Conservation (phyloP, 352 stramenopile genomes). For the Phytophthora multivora region DNA sequence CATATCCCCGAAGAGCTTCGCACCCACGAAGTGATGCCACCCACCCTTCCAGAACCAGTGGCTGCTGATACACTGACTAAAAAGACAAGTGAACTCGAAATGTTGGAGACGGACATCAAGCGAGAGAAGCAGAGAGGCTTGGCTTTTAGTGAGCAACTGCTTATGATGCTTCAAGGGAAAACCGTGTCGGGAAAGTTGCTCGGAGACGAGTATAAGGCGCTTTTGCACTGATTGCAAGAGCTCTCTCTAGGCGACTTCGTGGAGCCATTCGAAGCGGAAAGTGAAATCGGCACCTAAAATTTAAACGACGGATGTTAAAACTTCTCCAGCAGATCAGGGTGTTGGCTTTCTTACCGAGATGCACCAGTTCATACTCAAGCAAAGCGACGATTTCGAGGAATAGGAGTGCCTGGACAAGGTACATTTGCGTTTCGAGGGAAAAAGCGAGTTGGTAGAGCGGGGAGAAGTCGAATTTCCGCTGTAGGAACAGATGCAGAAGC, state of each 20-base stretch:
- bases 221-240: constrained; percentile 21
- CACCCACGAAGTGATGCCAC: constrained; percentile 11
- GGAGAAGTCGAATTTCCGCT: constrained; percentile 37
- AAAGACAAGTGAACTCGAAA: constrained; percentile 29
- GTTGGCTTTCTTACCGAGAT: constrained; percentile 5
- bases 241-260: neutral
- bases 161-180: constrained; percentile 65
- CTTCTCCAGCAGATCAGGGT: neutral
- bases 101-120: constrained; percentile 57
- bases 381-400: constrained; percentile 12
- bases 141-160: constrained; percentile 55
- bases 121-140: constrained; percentile 48
- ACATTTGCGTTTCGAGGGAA: constrained; percentile 36
- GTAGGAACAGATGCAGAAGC: constrained; percentile 20
- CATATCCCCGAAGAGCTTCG: constrained; percentile 35
- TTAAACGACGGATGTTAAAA: neutral
- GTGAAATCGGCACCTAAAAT: constrained; percentile 4
- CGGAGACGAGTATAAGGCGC: constrained; percentile 47
- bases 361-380: constrained; percentile 7
- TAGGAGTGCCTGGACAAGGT: constrained; percentile 1
- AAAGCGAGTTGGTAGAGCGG: constrained; percentile 43
- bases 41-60: constrained; percentile 12
- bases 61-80: neutral
- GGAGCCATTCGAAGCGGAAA: constrained; percentile 9
- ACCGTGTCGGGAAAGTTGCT: constrained; percentile 56